phyloP scores from a whole-genome alignment of 2,329 filamentous ascomycete species.

The Cadophora sp. region DNA sequence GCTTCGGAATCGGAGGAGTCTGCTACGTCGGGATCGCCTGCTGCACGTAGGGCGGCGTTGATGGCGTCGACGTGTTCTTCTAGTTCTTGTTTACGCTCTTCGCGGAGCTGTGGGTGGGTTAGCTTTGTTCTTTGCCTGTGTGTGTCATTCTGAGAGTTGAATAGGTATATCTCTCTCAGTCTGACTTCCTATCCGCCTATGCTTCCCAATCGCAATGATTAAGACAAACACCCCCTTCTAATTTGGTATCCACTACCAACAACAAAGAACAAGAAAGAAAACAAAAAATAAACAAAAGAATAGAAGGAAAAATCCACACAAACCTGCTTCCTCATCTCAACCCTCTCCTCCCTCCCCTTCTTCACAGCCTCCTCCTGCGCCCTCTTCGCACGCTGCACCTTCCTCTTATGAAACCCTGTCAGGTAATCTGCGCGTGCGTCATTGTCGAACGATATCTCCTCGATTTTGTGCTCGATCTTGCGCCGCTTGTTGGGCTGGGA shows the following conservation, averaged over 20 bases:
- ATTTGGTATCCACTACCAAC: too few relatives aligned
- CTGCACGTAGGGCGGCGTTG: conserved; percentile 56
- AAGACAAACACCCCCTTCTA: too few relatives aligned
- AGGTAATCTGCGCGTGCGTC: conserved; percentile 84
- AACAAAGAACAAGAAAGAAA: too few relatives aligned
- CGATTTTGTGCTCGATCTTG: conserved; percentile 62
- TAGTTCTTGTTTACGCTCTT: conserved; percentile 82
- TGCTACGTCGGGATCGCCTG: conserved; percentile 48
- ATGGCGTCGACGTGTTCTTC: conserved; percentile 83
- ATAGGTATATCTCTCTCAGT: too few relatives aligned
- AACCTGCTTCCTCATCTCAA: conserved; percentile 79
- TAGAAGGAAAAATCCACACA: conserved; percentile 30
- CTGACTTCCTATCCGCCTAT: too few relatives aligned
- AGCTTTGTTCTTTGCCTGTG: too few relatives aligned
- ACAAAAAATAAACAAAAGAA: not conserved
- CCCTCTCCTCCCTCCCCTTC: conserved; percentile 77
- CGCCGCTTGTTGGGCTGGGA: conserved; percentile 68
- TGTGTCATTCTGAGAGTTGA: too few relatives aligned
- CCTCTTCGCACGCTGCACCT: conserved; percentile 81
- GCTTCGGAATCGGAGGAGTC: conserved; percentile 57
- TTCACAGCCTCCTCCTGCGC: conserved; percentile 84
- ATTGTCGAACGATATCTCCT: conserved; percentile 86
- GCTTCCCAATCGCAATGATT: not conserved
- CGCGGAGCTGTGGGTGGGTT: conserved; percentile 69
- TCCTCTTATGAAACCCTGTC: conserved; percentile 97